These are phyloP conservation scores for Arabidopsis hybrid DNA, from an alignment of 441 rosid genomes.

Conservation along the genomic window DNA sequence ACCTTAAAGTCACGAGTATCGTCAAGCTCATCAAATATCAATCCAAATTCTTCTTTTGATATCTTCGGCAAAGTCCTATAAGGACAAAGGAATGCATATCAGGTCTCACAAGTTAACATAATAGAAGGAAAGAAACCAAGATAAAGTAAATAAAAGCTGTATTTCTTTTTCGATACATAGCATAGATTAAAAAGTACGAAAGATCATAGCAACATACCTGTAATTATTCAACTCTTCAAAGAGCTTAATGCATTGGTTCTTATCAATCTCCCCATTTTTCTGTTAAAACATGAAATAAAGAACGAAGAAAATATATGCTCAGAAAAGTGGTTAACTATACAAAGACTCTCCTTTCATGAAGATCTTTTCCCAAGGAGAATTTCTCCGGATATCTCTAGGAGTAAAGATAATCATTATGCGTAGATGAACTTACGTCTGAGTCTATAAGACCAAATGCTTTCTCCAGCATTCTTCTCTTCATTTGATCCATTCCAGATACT, in stretches of 20 bases:
- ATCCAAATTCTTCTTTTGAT: constrained; percentile 82
- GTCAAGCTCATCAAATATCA: constrained; percentile 92
- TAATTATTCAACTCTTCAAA: constrained; percentile 84
- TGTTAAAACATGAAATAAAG: constrained; percentile 47
- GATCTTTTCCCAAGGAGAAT: neutral
- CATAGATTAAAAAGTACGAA: neutral
- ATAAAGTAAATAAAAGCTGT: neutral
- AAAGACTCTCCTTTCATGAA: constrained; percentile 19
- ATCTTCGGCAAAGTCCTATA: constrained; percentile 89
- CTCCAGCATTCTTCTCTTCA: constrained; percentile 67
- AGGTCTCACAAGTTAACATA: constrained; percentile 15
- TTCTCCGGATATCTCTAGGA: constrained; percentile 13
- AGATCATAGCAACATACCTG: constrained; percentile 59
- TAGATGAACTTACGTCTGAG: constrained; percentile 62
- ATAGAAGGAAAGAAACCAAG: constrained; percentile 27
- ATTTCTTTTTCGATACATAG: constrained; percentile 4
- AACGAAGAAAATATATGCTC: constrained; percentile 28
- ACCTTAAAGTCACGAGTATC: constrained; percentile 96
- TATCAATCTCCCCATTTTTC: constrained; percentile 66
- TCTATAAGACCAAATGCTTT: constrained; percentile 91
- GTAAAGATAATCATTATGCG: constrained; percentile 13
- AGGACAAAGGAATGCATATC: constrained; percentile 27
- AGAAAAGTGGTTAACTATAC: constrained; percentile 30
- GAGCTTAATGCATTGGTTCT: constrained; percentile 79
- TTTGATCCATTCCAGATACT: constrained; percentile 78